Conservation (phyloP, 2,329 filamentous ascomycete species). For the Fusarium proliferatum region DNA sequence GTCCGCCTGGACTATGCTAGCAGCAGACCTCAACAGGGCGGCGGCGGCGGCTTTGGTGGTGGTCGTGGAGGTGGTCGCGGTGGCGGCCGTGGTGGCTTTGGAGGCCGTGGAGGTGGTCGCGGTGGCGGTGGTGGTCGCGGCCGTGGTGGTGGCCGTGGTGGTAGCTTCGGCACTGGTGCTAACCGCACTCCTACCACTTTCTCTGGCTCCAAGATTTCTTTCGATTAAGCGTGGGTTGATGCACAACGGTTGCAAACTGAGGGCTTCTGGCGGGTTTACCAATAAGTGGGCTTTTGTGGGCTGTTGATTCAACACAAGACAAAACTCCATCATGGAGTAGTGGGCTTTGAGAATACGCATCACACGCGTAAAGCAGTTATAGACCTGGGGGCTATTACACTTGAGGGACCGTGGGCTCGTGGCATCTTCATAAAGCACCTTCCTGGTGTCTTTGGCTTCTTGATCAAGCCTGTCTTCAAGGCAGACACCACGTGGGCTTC, state of each 20-base stretch:
- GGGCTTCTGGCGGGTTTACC: slow-evolving; percentile 58
- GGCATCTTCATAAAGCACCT: slow-evolving; percentile 44
- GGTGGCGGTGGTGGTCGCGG: slow-evolving; percentile 59
- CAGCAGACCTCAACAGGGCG: slow-evolving; percentile 70
- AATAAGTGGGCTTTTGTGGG: slow-evolving; percentile 62
- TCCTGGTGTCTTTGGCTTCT: slow-evolving; percentile 48
- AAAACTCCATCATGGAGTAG: slow-evolving; percentile 51
- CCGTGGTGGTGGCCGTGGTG: slow-evolving; percentile 39
- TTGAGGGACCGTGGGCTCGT: slow-evolving; percentile 54
- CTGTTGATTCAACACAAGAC: slow-evolving; percentile 64
- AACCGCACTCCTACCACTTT: slow-evolving; percentile 49
- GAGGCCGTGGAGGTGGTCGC: slow-evolving; percentile 60
- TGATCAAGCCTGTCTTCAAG: slow-evolving; percentile 42
- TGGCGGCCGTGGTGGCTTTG: slow-evolving; percentile 60
- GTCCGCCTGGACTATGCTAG: slow-evolving; percentile 86
- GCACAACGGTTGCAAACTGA: slow-evolving; percentile 49
- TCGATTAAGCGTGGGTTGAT: slow-evolving; percentile 60
- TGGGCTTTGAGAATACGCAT: slow-evolving; percentile 67
- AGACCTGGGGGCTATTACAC: slow-evolving; percentile 66
- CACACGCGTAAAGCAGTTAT: slow-evolving; percentile 58
- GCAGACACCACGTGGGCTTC: slow-evolving; percentile 51
- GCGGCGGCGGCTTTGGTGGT: slow-evolving; percentile 62
- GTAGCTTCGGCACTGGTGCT: slow-evolving; percentile 35
- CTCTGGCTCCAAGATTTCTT: slow-evolving; percentile 82
- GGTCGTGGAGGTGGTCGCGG: slow-evolving; percentile 57